phyloP scores from a whole-genome alignment of 768 basidiomycete genomes.

The Amanita fuliginea region DNA sequence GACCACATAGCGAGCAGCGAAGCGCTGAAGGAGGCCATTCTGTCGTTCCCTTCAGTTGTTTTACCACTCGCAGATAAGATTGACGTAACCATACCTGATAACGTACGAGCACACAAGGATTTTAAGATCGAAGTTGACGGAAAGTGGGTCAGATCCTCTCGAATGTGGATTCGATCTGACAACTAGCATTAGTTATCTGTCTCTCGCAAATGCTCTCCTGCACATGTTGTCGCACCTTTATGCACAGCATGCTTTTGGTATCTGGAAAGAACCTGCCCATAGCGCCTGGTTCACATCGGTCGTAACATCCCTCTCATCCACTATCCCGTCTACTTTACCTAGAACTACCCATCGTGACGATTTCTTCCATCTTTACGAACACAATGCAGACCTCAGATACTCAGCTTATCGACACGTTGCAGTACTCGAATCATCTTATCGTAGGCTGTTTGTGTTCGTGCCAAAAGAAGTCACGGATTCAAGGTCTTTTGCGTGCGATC shows the following conservation, averaged over 20 bases:
- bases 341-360: conserved; percentile 19
- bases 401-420: conserved; percentile 68
- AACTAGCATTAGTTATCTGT: conserved; percentile 20
- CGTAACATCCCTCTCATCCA: conserved; percentile 30
- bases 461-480: conserved; percentile 41
- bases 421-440: conserved; percentile 56
- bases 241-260: conserved; percentile 55
- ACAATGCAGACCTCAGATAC: conserved; percentile 25
- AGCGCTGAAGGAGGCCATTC: conserved; percentile 64
- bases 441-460: conserved; percentile 59
- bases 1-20: conserved; percentile 48
- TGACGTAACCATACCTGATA: conserved; percentile 50
- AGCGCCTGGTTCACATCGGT: conserved; percentile 63
- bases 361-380: conserved; percentile 29
- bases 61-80: conserved; percentile 81
- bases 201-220: conserved; percentile 34
- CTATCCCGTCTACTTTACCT: conserved; percentile 24
- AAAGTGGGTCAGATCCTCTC: conserved; percentile 29
- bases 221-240: conserved; percentile 88
- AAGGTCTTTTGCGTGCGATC: conserved; percentile 70
- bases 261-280: conserved; percentile 73
- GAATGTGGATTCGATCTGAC: not conserved
- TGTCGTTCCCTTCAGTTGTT: conserved; percentile 71
- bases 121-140: conserved; percentile 65
- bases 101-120: conserved; percentile 46